These are phyloP conservation scores for Botrytis hyacinthi DNA, from an alignment of 2,329 filamentous ascomycete species.

Conservation along the genomic window DNA sequence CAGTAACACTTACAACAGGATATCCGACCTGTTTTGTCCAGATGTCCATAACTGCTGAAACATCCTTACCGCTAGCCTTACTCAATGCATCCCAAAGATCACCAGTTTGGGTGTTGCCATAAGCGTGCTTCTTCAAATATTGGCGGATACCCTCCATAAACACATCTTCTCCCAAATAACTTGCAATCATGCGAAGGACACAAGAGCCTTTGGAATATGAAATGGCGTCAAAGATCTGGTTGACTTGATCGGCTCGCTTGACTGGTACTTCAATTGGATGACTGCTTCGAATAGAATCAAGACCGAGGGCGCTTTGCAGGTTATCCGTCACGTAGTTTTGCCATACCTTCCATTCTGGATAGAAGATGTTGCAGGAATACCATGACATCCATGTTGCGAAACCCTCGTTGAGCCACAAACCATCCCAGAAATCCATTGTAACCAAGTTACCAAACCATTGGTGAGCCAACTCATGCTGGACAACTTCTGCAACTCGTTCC, in stretches of 20 bases:
- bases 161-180: conserved; percentile 85
- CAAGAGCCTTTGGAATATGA: conserved; percentile 97
- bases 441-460: conserved; percentile 98
- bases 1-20: conserved; percentile 84
- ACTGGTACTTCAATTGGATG: conserved; percentile 96
- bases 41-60: conserved; percentile 86
- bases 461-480: conserved; percentile 95
- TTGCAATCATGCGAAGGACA: conserved; percentile 95
- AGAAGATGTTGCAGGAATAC: conserved; percentile 93
- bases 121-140: conserved; percentile 96
- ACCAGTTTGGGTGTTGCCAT: conserved; percentile 86
- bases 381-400: conserved; percentile 92
- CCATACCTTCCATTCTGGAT: conserved; percentile 98
- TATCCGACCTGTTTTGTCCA: conserved; percentile 98
- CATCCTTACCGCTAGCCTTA: conserved; percentile 86
- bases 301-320: conserved; percentile 78
- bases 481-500: conserved; percentile 89
- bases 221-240: conserved; percentile 97
- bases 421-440: conserved; percentile 99
- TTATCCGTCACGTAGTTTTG: conserved; percentile 92
- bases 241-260: conserved; percentile 92
- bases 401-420: conserved; percentile 91
- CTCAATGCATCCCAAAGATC: conserved; percentile 88
- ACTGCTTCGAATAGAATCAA: conserved; percentile 90
- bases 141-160: conserved; percentile 90